Conservation (phyloP, 2,329 filamentous ascomycete genomes). For the Fusarium sp. region DNA sequence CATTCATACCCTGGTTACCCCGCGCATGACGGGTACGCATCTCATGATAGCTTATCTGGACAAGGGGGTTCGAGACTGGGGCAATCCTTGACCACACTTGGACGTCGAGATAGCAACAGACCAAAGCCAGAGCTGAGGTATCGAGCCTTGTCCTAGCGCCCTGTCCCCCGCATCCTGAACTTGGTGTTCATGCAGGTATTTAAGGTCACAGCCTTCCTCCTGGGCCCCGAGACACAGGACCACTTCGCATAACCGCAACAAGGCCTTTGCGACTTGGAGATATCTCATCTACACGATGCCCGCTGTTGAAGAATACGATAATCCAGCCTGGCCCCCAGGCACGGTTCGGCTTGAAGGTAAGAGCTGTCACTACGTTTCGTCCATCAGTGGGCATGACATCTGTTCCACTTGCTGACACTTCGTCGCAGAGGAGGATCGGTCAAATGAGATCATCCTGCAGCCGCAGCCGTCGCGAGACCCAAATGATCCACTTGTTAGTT, state of each 20-base stretch:
- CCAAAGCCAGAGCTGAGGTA: not conserved
- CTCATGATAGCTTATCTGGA: not conserved
- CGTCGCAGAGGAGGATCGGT: not conserved
- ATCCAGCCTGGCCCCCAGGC: not conserved
- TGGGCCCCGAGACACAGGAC: not conserved
- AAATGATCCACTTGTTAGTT: conserved; percentile 16
- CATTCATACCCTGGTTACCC: not conserved
- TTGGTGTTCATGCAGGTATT: not conserved
- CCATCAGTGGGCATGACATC: not conserved
- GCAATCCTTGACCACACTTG: not conserved
- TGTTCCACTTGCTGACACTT: not conserved
- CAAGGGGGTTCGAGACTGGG: not conserved
- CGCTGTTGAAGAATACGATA: not conserved
- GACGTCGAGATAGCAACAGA: not conserved
- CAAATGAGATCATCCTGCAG: conserved; percentile 7
- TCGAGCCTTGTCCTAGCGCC: not conserved
- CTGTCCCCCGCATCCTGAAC: not conserved
- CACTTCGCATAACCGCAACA: not conserved
- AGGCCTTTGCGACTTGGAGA: not conserved
- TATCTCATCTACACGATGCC: not conserved
- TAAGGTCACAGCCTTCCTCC: not conserved
- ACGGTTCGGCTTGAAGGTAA: not conserved
- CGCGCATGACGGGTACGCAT: not conserved
- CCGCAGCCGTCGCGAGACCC: conserved; percentile 11
- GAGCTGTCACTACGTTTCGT: not conserved